Base-by-base conservation (phyloP, 2,329 filamentous ascomycete species). In the Scedosporium minutisporum region DNA sequence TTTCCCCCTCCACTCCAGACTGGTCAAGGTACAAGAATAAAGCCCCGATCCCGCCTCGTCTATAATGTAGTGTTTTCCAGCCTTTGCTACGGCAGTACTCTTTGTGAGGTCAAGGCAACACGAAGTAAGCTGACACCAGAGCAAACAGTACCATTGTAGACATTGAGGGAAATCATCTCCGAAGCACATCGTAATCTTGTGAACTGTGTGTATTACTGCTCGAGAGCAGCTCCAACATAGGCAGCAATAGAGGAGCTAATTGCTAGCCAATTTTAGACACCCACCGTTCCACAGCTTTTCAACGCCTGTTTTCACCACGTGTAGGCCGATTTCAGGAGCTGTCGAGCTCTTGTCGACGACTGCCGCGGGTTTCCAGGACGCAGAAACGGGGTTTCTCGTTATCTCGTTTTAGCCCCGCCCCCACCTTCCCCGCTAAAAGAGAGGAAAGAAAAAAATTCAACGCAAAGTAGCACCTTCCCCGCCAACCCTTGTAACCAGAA, bases 401-500 rank as follows among this genome's bases (percentile, higher is more conserved):
- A 12, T 38, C 33, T 38, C 33, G 33, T 55, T 14, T 27, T 27
- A 55, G 51, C 51, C 51, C 51, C 51, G 51, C 51, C 51, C 51
- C 51, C 51, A 55, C 51, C 51, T 55, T 55, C 51, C 51, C 51
- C 51, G 51, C 51, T 23, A 38, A 38, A 38, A 38, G 33, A 38
- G 51, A 55, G 5, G 21, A 48, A 14, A 27, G 21, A 55, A 23
- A 55, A 55, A 55, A 55, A 55, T 23, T 55, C 23, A 23, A 55
- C 51, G 23, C 18, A 55, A 48, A 48, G 44, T 23, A 9, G 51
- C 51, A 23, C 51, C 51, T 55, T 55, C 51, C 51, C 51, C 51
- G 51, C 51, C 51, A 55, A 55, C 51, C 51, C 51, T 55, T 55
- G 51, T 55, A 55, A 55, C 51, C 51, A 55, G 18, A 23, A 55